These are phyloP conservation scores for Coniochaeta prunicola DNA, from an alignment of 2,329 filamentous ascomycete species.

Conservation along the genomic window DNA sequence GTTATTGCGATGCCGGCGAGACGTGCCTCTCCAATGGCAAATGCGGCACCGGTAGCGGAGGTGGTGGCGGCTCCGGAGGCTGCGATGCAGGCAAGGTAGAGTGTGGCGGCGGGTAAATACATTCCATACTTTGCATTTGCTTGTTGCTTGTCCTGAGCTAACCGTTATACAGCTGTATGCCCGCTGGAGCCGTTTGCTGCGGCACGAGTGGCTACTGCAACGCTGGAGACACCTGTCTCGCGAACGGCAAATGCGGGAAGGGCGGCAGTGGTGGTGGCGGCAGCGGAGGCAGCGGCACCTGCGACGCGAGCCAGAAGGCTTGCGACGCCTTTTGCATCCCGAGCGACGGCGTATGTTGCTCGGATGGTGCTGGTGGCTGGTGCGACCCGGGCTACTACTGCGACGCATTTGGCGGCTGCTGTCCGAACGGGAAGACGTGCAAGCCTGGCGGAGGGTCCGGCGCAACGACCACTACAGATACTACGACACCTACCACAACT, in stretches of 20 bases:
- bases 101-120: not conserved
- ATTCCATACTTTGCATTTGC: not conserved
- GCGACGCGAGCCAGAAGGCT: slow-evolving; percentile 2
- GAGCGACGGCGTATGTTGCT: slow-evolving; percentile 5
- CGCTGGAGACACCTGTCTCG: slow-evolving; percentile 19
- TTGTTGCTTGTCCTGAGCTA: not conserved
- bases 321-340: slow-evolving; percentile 8
- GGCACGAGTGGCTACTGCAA: slow-evolving; percentile 19
- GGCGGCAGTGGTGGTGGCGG: slow-evolving; percentile 12
- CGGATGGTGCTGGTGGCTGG: slow-evolving; percentile 6
- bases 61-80: not conserved
- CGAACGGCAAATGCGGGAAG: slow-evolving; percentile 14
- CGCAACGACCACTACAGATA: not conserved
- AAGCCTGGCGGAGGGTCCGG: not conserved
- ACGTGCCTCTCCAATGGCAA: not conserved
- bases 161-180: slow-evolving; percentile 19
- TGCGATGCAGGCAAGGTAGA: slow-evolving; percentile 9
- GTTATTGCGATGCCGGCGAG: slow-evolving; percentile 1
- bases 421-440: slow-evolving; percentile 7
- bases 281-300: slow-evolving; percentile 6
- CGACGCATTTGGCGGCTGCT: slow-evolving; percentile 4
- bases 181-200: slow-evolving; percentile 22
- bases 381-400: slow-evolving; percentile 9
- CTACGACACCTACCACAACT: not conserved
- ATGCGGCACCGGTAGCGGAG: not conserved